Evolutionary conservation across 2,329 filamentous ascomycete species (phyloP).

Genomic region (Colletotrichum incanum): DNA sequence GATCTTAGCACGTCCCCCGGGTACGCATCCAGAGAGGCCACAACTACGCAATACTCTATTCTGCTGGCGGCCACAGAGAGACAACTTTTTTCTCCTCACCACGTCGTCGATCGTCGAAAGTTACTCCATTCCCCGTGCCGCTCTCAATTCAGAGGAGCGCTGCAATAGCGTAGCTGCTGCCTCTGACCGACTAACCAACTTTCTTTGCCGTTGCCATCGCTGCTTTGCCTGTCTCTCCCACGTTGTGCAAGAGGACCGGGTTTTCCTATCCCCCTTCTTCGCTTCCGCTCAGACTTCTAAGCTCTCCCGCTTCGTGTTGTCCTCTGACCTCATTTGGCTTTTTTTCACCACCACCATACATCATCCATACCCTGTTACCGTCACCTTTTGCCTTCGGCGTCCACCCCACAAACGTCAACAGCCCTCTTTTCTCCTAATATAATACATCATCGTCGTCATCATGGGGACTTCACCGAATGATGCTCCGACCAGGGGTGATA

Average conservation of each 20-base stretch:
- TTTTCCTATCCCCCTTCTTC: conserved; percentile 1
- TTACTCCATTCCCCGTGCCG: conserved; percentile 38
- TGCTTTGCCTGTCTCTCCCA: conserved; percentile 3
- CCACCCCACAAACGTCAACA: conserved; percentile 50
- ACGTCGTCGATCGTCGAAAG: conserved; percentile 39
- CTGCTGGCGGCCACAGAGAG: conserved; percentile 15
- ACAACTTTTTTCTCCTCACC: conserved; percentile 14
- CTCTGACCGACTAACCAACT: conserved; percentile 37
- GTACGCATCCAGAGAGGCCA: conserved; percentile 32
- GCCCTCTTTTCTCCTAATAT: conserved; percentile 52
- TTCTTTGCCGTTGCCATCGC: conserved; percentile 4
- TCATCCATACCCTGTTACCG: conserved; percentile 43
- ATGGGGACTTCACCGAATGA: conserved; percentile 63
- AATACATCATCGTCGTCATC: conserved; percentile 65
- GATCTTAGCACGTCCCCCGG: conserved; percentile 34
- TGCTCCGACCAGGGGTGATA: conserved; percentile 58
- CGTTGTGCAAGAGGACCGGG: background rate
- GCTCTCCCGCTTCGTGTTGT: conserved; percentile 34
- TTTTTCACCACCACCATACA: conserved; percentile 40
- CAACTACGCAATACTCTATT: conserved; percentile 31
- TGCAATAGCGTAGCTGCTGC: conserved; percentile 43
- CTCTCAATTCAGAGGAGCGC: conserved; percentile 41
- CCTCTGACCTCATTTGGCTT: conserved; percentile 61
- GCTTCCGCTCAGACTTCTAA: conserved; percentile 25
- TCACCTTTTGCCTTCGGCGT: conserved; percentile 46